Base-by-base conservation (phyloP, 2,329 filamentous ascomycete species). In the Xylariaceae sp. region DNA sequence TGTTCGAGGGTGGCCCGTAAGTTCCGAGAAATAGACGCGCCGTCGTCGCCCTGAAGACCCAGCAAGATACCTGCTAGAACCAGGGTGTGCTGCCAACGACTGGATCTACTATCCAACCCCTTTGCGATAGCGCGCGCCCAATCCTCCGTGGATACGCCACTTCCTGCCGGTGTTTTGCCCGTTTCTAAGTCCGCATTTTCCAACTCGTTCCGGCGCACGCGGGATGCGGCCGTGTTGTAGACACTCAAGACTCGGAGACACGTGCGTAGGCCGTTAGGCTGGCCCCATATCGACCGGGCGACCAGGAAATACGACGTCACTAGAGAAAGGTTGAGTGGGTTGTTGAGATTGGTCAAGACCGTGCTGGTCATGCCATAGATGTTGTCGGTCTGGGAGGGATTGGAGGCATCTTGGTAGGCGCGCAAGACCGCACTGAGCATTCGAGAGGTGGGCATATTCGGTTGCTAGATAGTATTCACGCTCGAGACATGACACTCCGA, bases 21-120 rank as follows among this genome's bases (percentile, higher is more conserved):
- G 54, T 80, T 74, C 37, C 78, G 75, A 4, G 87, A 83, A n/a
- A 92, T 73, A n/a, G 84, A 82, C 60, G 82, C 80, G 51, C 85
- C 76, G 47, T 86, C 82, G 61, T 83, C 80, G 13, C 81, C 78
- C 65, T 89, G 88, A 69, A 92, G 87, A 7, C 90, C 91, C 70
- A 93, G 82, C 59, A 96, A 74, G 18, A 96, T 77, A 2, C 91
- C 92, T 0, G 87, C 86, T 7, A 96, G 81, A 4, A 92, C 82
- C n/a, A 96, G 78, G 35, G 92, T 74, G 73, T 96, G 92, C 72
- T 91, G 87, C 91, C 91, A 96, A 69, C 90, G 79, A 30, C 79
- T 81, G 13, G 84, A 84, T 50, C 80, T 78, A 37, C 80, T 80
- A 56, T 86, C 83, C 8, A 81, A 78, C 42, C 83, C 84, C 66